Conservation (phyloP, 441 rosid species). For the Croton laevigatus region DNA sequence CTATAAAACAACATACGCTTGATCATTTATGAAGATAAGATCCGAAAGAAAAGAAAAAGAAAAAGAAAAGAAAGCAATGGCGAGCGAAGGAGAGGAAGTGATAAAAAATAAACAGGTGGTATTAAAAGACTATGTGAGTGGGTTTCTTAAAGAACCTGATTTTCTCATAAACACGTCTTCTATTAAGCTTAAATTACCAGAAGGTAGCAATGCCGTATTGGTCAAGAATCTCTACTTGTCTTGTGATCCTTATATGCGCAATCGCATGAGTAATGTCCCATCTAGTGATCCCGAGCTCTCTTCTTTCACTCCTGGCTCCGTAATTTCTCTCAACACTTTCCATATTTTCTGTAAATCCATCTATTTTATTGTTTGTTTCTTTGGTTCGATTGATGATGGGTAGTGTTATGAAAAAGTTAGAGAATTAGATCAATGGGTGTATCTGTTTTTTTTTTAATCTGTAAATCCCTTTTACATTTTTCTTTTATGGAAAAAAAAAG, state of each 20-base stretch:
- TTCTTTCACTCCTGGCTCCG: slow-evolving; percentile 35
- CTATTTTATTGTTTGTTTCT: neutral
- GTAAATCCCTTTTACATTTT: slow-evolving; percentile 1
- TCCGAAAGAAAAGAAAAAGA: too few relatives aligned
- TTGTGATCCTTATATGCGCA: slow-evolving; percentile 62
- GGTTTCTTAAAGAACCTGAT: slow-evolving; percentile 41
- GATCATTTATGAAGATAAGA: too few relatives aligned
- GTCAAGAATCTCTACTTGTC: slow-evolving; percentile 60
- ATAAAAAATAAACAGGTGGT: slow-evolving; percentile 45
- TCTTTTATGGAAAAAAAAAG: slow-evolving; percentile 9
- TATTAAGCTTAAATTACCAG: slow-evolving; percentile 35
- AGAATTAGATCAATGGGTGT: neutral
- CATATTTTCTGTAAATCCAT: neutral
- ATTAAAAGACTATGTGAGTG: slow-evolving; percentile 35
- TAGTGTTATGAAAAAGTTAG: neutral
- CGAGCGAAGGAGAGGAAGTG: neutral
- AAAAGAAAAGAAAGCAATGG: neutral
- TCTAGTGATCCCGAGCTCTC: slow-evolving; percentile 19
- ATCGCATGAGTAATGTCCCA: slow-evolving; percentile 27
- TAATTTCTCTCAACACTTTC: slow-evolving; percentile 11
- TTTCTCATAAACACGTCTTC: slow-evolving; percentile 20
- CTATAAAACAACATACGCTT: too few relatives aligned
- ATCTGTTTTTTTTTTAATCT: neutral
- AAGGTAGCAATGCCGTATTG: slow-evolving; percentile 37
- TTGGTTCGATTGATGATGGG: slow-evolving; percentile 8